Conservation (phyloP, 768 basidiomycete species). For the Trametes sanguinea region DNA sequence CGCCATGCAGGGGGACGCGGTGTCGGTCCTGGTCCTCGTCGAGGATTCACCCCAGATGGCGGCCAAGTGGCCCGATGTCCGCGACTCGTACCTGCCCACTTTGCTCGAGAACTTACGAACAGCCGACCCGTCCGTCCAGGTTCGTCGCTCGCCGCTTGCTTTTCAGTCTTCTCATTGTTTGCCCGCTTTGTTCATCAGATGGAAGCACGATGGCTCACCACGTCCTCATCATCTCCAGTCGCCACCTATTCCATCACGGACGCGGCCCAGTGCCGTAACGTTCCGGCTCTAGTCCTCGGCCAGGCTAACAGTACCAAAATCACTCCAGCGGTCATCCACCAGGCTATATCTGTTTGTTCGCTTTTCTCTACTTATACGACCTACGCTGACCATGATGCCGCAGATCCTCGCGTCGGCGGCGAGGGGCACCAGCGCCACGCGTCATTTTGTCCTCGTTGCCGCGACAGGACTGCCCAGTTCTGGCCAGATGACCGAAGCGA, state of each 20-base stretch:
- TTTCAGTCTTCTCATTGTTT: constrained; percentile 18
- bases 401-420: constrained; percentile 18
- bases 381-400: not conserved
- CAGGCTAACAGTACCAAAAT: constrained; percentile 16
- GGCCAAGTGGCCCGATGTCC: constrained; percentile 30
- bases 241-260: constrained; percentile 11
- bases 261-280: constrained; percentile 13
- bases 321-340: constrained; percentile 22
- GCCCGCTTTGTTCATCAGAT: constrained; percentile 25
- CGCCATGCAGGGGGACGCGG: constrained; percentile 26
- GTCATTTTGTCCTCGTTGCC: constrained; percentile 58
- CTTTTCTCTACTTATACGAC: not conserved
- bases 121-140: constrained; percentile 27
- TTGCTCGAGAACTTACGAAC: constrained; percentile 30
- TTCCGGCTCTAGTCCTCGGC: constrained; percentile 26
- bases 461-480: constrained; percentile 38
- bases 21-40: constrained; percentile 34
- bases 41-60: constrained; percentile 30
- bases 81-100: constrained; percentile 27
- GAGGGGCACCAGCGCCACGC: constrained; percentile 31
- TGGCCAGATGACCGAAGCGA: constrained; percentile 9
- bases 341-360: constrained; percentile 25
- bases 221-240: constrained; percentile 22
- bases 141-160: constrained; percentile 15
- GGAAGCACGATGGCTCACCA: constrained; percentile 30